phyloP scores from a whole-genome alignment of 768 basidiomycete species.

The Rhodosporidiobolus odoratus region DNA sequence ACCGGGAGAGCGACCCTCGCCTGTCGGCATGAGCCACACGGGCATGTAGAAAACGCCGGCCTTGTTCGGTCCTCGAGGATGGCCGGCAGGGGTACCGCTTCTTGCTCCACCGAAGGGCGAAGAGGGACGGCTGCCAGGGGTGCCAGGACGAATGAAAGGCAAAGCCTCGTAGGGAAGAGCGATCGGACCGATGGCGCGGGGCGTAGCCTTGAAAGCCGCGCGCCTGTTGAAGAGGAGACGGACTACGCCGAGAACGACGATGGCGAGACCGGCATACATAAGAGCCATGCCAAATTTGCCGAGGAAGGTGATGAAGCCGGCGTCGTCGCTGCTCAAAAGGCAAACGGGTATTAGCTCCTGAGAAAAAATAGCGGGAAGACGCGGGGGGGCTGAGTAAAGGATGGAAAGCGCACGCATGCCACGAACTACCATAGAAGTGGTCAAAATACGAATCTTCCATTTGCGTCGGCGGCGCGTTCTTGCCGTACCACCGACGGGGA shows the following conservation, averaged over 20 bases:
- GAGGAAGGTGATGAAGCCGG: conserved; percentile 91
- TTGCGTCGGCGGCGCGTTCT: conserved; percentile 77
- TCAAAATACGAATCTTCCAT: conserved; percentile 88
- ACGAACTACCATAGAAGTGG: conserved; percentile 97
- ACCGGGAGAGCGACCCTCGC: neutral
- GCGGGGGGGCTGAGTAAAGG: no score
- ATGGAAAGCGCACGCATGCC: conserved; percentile 68
- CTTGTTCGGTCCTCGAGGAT: conserved; percentile 4
- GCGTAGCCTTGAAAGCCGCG: conserved; percentile 8
- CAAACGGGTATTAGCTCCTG: neutral
- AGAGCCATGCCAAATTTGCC: conserved; percentile 78
- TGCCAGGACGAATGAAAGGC: conserved; percentile 25
- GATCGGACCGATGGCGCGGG: conserved; percentile 28
- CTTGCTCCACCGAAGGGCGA: conserved; percentile 11
- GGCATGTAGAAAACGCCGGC: conserved; percentile 35
- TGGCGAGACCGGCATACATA: conserved; percentile 73
- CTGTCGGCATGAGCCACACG: conserved; percentile 31
- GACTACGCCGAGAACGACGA: conserved; percentile 66
- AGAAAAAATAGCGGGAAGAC: neutral
- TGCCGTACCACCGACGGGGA: conserved; percentile 95
- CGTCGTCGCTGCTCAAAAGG: conserved; percentile 54
- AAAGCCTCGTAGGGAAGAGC: conserved; percentile 30
- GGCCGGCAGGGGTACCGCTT: neutral
- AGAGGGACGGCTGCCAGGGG: conserved; percentile 18
- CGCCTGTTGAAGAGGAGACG: conserved; percentile 46